These are phyloP conservation scores for Clarkia xantiana DNA, from an alignment of 345 rosid genomes.

Conservation along the genomic window DNA sequence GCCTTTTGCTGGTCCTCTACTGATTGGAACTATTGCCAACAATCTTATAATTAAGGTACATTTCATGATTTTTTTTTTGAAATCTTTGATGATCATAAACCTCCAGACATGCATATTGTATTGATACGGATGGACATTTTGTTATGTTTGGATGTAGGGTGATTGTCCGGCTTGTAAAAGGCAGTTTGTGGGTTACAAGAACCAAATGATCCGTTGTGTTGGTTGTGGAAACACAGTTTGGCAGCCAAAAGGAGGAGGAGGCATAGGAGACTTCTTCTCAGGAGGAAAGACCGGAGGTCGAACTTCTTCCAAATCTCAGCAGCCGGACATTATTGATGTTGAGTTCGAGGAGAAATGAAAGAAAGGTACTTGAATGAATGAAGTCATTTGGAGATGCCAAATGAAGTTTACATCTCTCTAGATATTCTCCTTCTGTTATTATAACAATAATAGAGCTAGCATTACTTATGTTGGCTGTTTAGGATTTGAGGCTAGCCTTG, in stretches of 20 bases:
- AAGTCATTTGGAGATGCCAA: neutral
- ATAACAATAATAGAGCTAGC: too few relatives aligned
- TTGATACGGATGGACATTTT: neutral
- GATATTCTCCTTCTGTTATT: too few relatives aligned
- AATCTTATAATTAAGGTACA: conserved; percentile 78
- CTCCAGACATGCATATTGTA: neutral
- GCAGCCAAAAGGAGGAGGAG: conserved; percentile 54
- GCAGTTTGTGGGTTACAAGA: conserved; percentile 77
- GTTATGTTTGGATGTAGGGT: conserved; percentile 43
- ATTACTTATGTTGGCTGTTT: too few relatives aligned
- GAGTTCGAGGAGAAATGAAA: conserved; percentile 81
- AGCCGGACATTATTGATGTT: conserved; percentile 61
- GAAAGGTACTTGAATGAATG: conserved; percentile 5
- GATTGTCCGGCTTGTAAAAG: conserved; percentile 86
- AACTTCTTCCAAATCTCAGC: conserved; percentile 30
- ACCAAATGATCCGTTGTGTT: conserved; percentile 54
- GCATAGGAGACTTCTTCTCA: conserved; percentile 56
- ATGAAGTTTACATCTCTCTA: too few relatives aligned
- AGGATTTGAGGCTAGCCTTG: too few relatives aligned
- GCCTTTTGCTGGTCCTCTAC: conserved; percentile 92
- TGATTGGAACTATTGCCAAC: conserved; percentile 81
- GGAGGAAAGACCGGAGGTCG: conserved; percentile 24
- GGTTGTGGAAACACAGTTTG: conserved; percentile 87
- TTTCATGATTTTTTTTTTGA: neutral
- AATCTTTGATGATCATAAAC: neutral